phyloP scores from a whole-genome alignment of 257 asterid species.

The Catharanthus roseus region DNA sequence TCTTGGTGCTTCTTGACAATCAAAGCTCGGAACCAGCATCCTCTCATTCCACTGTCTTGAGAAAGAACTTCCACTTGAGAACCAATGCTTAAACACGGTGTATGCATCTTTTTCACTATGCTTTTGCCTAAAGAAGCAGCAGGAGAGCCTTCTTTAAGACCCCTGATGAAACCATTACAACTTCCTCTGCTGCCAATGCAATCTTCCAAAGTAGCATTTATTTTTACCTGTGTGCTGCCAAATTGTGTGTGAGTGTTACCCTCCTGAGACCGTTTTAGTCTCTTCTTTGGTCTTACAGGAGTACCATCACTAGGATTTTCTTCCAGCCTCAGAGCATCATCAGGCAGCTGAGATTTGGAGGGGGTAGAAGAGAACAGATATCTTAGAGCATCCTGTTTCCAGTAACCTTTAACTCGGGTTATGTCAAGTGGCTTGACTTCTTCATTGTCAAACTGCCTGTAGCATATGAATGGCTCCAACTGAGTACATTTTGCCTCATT shows the following conservation, averaged over 20 bases:
- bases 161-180: slow-evolving; percentile 11
- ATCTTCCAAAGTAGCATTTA: slow-evolving; percentile 22
- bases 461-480: slow-evolving; percentile 65
- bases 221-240: slow-evolving; percentile 15
- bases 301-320: slow-evolving; percentile 25
- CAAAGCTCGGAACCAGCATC: slow-evolving; percentile 85
- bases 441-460: slow-evolving; percentile 60
- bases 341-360: slow-evolving; percentile 15
- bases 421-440: slow-evolving; percentile 60
- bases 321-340: slow-evolving; percentile 24
- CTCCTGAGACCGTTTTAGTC: slow-evolving; percentile 49
- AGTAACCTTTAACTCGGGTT: slow-evolving; percentile 61
- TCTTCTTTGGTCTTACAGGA: slow-evolving; percentile 53
- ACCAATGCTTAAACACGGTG: slow-evolving; percentile 41
- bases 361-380: slow-evolving; percentile 19
- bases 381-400: slow-evolving; percentile 59
- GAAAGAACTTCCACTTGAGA: slow-evolving; percentile 73
- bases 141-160: slow-evolving; percentile 19
- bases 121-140: slow-evolving; percentile 16
- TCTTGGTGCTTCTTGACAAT: slow-evolving; percentile 62
- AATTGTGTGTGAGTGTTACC: slow-evolving; percentile 25
- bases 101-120: slow-evolving; percentile 10
- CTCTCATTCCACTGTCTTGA: slow-evolving; percentile 84
- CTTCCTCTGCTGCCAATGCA: not conserved
- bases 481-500: slow-evolving; percentile 34